Conservation (phyloP, 73 alveolate genomes). For the Uronychia binucleata region DNA sequence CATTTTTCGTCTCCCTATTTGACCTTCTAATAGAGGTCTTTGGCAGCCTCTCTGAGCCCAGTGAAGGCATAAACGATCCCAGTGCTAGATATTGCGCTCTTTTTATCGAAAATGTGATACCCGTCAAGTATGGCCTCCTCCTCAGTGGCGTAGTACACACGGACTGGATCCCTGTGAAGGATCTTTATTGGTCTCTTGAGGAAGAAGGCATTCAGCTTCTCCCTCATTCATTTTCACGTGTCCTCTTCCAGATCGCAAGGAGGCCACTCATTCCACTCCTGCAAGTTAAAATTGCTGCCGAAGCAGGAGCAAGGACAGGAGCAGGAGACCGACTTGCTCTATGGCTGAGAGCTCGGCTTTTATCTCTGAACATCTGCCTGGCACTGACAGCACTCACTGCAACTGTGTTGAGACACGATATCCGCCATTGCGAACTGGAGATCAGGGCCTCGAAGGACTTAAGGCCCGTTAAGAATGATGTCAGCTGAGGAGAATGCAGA, state of each 20-base stretch:
- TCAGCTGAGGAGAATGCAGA: conserved; percentile 49
- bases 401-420: too few species aligned
- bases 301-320: not conserved
- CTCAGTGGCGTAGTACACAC: conserved; percentile 30
- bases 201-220: not conserved
- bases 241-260: not conserved
- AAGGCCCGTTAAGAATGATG: conserved; percentile 49
- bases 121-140: conserved; percentile 40
- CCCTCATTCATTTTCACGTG: not conserved
- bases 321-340: too few species aligned
- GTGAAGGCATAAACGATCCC: conserved; percentile 64
- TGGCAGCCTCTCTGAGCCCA: conserved; percentile 70
- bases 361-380: too few species aligned
- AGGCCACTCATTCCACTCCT: not conserved
- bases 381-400: too few species aligned
- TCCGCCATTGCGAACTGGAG: too few species aligned
- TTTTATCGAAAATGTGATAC: conserved; percentile 17
- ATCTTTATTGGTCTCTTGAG: conserved; percentile 12
- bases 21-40: conserved; percentile 33
- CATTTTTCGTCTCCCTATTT: conserved; percentile 23
- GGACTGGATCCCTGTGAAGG: conserved; percentile 23
- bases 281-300: not conserved
- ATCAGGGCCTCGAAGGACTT: too few species aligned
- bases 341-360: too few species aligned
- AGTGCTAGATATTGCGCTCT: conserved; percentile 26